Conservation (phyloP, 2,329 filamentous ascomycete genomes). For the Colletotrichum godetiae region DNA sequence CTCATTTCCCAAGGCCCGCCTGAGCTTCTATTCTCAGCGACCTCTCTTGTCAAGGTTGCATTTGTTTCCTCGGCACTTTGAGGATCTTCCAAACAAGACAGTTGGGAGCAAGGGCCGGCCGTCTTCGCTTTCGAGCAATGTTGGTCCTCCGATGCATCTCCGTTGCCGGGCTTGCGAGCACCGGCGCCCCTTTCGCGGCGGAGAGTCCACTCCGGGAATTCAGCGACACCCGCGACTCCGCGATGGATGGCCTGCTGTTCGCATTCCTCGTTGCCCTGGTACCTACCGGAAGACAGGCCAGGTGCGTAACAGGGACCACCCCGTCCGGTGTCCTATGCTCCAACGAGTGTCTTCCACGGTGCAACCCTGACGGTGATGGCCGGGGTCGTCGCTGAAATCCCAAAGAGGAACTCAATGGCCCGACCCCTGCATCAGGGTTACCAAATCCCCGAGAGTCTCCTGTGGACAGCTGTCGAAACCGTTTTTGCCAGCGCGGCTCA, state of each 20-base stretch:
- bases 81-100: conserved; percentile 7
- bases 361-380: conserved; percentile 31
- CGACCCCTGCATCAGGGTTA: conserved; percentile 5
- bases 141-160: conserved; percentile 18
- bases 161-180: conserved; percentile 9
- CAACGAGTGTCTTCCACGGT: conserved; percentile 21
- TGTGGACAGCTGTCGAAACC: background rate
- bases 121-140: background rate
- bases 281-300: background rate
- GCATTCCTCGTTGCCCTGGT: background rate
- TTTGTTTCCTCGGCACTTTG: conserved; percentile 27
- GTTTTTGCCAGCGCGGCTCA: background rate
- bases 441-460: conserved; percentile 15
- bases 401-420: background rate
- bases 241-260: background rate
- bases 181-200: background rate
- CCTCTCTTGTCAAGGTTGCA: background rate
- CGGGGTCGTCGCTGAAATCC: conserved; percentile 4
- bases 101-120: conserved; percentile 1
- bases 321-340: conserved; percentile 1
- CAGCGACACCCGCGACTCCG: conserved; percentile 1
- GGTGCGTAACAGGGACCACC: conserved; percentile 6
- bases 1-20: conserved; percentile 19
- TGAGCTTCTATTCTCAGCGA: conserved; percentile 10
- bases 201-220: background rate